phyloP scores from a whole-genome alignment of 306 rosid species.

The Echinosophora koreensis region DNA sequence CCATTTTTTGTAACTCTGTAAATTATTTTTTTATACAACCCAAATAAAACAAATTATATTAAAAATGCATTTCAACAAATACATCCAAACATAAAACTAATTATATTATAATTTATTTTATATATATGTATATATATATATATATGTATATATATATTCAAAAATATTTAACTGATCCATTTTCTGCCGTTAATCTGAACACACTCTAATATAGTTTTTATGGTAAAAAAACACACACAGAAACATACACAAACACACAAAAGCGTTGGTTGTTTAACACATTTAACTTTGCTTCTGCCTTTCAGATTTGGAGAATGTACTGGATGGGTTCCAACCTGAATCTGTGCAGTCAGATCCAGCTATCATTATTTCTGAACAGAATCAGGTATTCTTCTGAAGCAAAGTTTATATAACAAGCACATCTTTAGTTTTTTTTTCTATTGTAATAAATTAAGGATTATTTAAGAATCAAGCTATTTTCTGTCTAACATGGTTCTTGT shows the following conservation, averaged over 20 bases:
- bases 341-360: constrained; percentile 48
- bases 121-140: too few relatives aligned
- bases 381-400: constrained; percentile 62
- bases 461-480: constrained; percentile 31
- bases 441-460: constrained; percentile 22
- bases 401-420: constrained; percentile 30
- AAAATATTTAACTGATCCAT: too few relatives aligned
- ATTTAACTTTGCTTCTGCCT: constrained; percentile 42
- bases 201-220: constrained; percentile 2
- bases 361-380: constrained; percentile 54
- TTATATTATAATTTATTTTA: too few relatives aligned
- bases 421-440: background rate
- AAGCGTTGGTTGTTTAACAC: constrained; percentile 40
- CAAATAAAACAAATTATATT: too few relatives aligned
- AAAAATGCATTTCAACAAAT: too few relatives aligned
- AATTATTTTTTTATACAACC: too few relatives aligned
- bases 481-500: constrained; percentile 29
- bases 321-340: constrained; percentile 57
- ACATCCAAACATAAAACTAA: too few relatives aligned
- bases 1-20: too few relatives aligned
- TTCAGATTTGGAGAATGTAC: constrained; percentile 62
- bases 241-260: too few relatives aligned
- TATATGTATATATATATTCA: too few relatives aligned
- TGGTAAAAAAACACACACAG: background rate
- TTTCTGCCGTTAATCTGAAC: too few relatives aligned